phyloP scores from a whole-genome alignment of 495 filamentous ascomycete species.

The Parmelia sp. region DNA sequence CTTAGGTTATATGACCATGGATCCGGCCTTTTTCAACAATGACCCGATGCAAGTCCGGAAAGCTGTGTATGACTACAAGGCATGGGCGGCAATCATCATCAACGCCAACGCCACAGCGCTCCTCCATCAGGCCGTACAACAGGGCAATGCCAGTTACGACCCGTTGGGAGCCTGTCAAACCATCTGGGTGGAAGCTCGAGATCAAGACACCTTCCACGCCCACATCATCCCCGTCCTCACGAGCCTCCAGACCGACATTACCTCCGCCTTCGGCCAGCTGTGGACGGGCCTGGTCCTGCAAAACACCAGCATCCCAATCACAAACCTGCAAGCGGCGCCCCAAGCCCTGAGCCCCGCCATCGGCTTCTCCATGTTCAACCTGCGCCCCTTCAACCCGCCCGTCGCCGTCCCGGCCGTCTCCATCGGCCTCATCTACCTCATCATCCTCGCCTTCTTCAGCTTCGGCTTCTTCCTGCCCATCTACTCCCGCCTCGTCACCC shows the following conservation, averaged over 20 bases:
- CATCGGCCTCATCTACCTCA: slow-evolving; percentile 66
- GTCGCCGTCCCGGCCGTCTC: slow-evolving; percentile 53
- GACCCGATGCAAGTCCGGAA: slow-evolving; percentile 55
- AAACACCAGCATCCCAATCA: slow-evolving; percentile 33
- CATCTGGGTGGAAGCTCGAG: slow-evolving; percentile 52
- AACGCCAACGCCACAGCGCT: slow-evolving; percentile 59
- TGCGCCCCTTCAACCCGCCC: slow-evolving; percentile 56
- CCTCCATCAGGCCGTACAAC: slow-evolving; percentile 49
- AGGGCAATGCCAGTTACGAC: slow-evolving; percentile 56
- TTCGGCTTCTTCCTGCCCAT: slow-evolving; percentile 65
- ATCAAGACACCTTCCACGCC: slow-evolving; percentile 46
- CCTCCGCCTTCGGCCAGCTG: slow-evolving; percentile 44
- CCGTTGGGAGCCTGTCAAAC: slow-evolving; percentile 56
- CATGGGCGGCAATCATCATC: slow-evolving; percentile 59
- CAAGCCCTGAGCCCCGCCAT: slow-evolving; percentile 60
- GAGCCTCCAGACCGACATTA: slow-evolving; percentile 39
- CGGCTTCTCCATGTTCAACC: slow-evolving; percentile 53
- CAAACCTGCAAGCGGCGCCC: slow-evolving; percentile 42
- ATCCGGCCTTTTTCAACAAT: slow-evolving; percentile 49
- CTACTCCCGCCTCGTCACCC: slow-evolving; percentile 52
- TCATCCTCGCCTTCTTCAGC: slow-evolving; percentile 68
- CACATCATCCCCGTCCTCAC: slow-evolving; percentile 51
- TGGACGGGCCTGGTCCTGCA: slow-evolving; percentile 45
- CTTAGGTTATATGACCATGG: slow-evolving; percentile 47
- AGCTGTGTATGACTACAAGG: slow-evolving; percentile 54